Conservation (phyloP, 345 rosid species). For the Hibiscus syriacus region DNA sequence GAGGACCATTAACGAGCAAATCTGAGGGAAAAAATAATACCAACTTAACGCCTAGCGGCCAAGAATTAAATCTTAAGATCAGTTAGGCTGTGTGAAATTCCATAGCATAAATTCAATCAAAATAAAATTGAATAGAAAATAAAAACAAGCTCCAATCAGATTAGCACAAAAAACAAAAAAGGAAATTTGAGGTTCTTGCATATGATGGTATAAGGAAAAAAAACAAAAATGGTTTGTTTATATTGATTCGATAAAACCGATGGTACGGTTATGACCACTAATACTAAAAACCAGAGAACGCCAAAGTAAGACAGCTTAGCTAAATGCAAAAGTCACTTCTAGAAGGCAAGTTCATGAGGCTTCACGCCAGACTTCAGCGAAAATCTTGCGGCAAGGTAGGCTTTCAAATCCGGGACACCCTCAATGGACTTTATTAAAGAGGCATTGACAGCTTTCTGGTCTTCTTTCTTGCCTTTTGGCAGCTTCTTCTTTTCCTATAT, state of each 20-base stretch:
- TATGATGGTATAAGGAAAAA: neutral
- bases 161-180: neutral
- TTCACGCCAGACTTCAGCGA: conserved; percentile 71
- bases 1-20: too few species aligned
- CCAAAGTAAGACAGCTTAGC: neutral
- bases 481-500: conserved; percentile 53
- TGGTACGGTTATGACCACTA: neutral
- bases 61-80: too few species aligned
- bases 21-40: too few species aligned
- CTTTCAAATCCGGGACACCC: conserved; percentile 58
- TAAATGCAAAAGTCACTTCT: conserved; percentile 14
- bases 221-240: too few species aligned
- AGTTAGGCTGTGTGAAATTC: too few species aligned
- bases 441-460: conserved; percentile 22
- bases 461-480: conserved; percentile 47
- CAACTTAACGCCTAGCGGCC: too few species aligned
- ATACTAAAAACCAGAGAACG: neutral
- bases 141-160: neutral
- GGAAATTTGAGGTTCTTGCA: neutral
- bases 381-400: conserved; percentile 69
- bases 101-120: too few species aligned
- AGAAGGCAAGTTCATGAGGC: conserved; percentile 72
- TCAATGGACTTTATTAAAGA: conserved; percentile 39
- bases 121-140: neutral
- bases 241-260: neutral